Conservation (phyloP, 768 basidiomycete genomes). For the Krasilnikovozyma curviuscula region DNA sequence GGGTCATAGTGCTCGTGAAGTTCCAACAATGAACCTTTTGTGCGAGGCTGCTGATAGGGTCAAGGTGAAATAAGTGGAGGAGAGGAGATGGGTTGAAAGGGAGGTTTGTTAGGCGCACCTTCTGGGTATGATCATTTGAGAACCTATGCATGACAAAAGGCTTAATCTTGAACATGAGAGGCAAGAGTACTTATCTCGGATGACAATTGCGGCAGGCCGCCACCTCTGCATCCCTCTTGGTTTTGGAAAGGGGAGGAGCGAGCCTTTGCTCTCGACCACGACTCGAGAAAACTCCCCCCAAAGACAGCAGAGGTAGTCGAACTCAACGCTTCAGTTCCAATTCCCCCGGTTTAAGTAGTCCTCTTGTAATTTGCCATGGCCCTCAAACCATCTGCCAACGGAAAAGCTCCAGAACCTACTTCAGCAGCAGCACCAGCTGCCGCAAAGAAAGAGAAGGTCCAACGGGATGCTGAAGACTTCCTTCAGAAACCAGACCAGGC, state of each 20-base stretch:
- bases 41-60: neutral
- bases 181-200: neutral
- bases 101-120: neutral
- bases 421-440: slow-evolving; percentile 26
- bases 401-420: slow-evolving; percentile 12
- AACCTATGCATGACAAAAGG: neutral
- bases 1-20: slow-evolving; percentile 66
- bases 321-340: neutral
- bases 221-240: neutral
- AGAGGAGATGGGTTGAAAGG: neutral
- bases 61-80: neutral
- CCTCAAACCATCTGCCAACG: slow-evolving; percentile 8
- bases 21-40: slow-evolving; percentile 1
- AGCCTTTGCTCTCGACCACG: too few relatives aligned
- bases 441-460: slow-evolving; percentile 8
- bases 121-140: neutral
- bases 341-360: neutral
- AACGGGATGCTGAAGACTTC: slow-evolving; percentile 4
- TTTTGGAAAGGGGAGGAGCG: too few relatives aligned
- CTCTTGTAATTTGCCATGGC: neutral
- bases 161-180: neutral
- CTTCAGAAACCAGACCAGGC: slow-evolving; percentile 59
- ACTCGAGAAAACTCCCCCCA: too few relatives aligned
- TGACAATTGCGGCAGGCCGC: neutral
- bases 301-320: too few relatives aligned